A percentile compares a stretch with the other conserved stretches of the same genome.
Evolutionary conservation across 2,329 filamentous ascomycete species (phyloP).

Genomic region (Curvularia eragrostidis): DNA sequence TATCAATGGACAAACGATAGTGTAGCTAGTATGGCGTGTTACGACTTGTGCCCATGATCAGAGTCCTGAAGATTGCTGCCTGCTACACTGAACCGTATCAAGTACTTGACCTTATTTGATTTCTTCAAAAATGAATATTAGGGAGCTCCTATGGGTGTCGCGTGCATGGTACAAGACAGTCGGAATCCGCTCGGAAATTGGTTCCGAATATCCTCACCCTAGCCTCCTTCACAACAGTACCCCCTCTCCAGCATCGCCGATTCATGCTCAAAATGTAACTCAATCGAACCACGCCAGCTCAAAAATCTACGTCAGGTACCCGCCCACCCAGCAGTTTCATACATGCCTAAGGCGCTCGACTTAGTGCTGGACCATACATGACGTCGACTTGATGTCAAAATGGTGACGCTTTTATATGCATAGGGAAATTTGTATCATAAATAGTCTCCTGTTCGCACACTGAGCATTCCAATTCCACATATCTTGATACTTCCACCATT

Average conservation of each 20-base stretch:
- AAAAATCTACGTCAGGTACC: constrained; percentile 10
- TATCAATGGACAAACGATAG: background rate
- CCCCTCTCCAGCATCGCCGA: constrained; percentile 8
- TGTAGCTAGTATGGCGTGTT: no score
- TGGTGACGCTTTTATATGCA: constrained; percentile 19
- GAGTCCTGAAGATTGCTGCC: background rate
- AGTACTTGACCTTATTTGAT: no score
- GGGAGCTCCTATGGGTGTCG: background rate
- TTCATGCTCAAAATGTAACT: background rate
- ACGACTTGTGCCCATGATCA: background rate
- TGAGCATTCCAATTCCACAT: background rate
- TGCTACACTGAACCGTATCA: background rate
- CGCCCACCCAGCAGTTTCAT: background rate
- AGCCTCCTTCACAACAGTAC: background rate
- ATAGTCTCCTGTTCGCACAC: background rate
- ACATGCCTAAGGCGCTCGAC: background rate
- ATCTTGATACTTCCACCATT: background rate
- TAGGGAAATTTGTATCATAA: background rate
- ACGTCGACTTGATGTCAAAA: constrained; percentile 26
- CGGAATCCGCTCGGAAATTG: background rate
- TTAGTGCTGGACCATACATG: constrained; percentile 9
- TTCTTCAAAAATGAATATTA: background rate
- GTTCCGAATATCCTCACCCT: constrained; percentile 6
- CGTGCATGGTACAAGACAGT: background rate
- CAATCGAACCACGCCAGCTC: background rate